Conservation (phyloP, 2,329 filamentous ascomycete genomes). For the Pyrenophora graminea region DNA sequence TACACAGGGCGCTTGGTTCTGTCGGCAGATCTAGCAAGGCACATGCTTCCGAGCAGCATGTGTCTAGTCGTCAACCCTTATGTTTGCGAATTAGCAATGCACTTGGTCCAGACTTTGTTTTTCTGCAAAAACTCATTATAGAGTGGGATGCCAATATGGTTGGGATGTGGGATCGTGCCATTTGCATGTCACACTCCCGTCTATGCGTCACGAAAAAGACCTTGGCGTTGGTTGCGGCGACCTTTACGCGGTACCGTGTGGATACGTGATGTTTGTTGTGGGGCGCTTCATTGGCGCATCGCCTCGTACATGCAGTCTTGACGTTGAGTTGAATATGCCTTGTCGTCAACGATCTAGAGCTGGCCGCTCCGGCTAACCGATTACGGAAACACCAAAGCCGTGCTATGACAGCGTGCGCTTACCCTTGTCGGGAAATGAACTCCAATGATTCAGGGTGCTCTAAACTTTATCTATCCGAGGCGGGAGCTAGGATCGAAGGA, state of each 20-base stretch:
- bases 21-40: conserved; percentile 7
- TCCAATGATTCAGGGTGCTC: conserved; percentile 25
- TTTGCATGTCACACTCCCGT: conserved; percentile 21
- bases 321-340: conserved; percentile 30
- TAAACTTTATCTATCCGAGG: conserved; percentile 40
- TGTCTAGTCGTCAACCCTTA: conserved; percentile 31
- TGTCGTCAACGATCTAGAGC: conserved; percentile 36
- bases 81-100: conserved; percentile 20
- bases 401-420: conserved; percentile 18
- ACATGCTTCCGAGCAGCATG: conserved; percentile 1
- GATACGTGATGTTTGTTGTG: conserved; percentile 20
- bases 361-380: conserved; percentile 9
- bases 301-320: conserved; percentile 24
- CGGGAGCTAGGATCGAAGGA: conserved; percentile 43
- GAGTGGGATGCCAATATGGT: conserved; percentile 26
- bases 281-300: conserved; percentile 25
- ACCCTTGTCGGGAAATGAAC: conserved; percentile 18
- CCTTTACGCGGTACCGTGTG: conserved; percentile 19
- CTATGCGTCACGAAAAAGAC: conserved; percentile 12
- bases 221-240: conserved; percentile 17
- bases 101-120: conserved; percentile 1
- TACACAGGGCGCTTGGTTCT: not conserved
- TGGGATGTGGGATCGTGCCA: conserved; percentile 16
- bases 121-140: conserved; percentile 3
- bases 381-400: conserved; percentile 13